Base-by-base conservation (phyloP, 2,329 filamentous ascomycete species). In the Neospermospora avenae region DNA sequence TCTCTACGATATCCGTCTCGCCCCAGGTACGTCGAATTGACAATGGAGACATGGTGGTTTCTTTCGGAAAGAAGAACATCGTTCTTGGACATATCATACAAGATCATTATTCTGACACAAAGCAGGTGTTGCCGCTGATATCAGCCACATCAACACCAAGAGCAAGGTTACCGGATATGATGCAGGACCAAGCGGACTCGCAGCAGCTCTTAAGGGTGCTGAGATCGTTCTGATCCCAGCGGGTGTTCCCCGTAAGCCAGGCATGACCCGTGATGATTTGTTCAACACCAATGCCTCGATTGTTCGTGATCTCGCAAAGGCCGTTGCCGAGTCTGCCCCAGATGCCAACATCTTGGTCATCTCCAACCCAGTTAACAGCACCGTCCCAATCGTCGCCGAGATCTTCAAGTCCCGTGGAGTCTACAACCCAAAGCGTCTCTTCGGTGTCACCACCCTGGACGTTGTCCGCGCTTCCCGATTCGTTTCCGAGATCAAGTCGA, bases 201-300 rank as follows among this genome's bases (percentile, higher is more conserved):
- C 84, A 72, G 84, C 83, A 67, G 88, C 88, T 74, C 86, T 99
- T 77, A 89, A 90, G 81, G 93, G 85, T 75, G 82, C 92, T 74
- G 92, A 98, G 80, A 87, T 99, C 72, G 91, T 99, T 74, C 86
- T 99, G 75, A 98, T 99, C 78, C 95, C 95, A 74, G 95, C 95
- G 74, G 95, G 95, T 84, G 93, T 99, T 69, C 95, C 95, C 75
- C 92, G 95, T 82, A 73, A 74, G 87, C 95, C 95, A 77, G 95
- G 95, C 81, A 99, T 99, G 95, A 96, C 90, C 81, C 93, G 95
- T 84, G 95, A 99, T 80, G 93, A 99, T 77, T 89, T 99, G 68
- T 99, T 99, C 92, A 98, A 98, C 88, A 99, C 93, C 85, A 99
- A 99, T 80, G 95, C 95, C 78, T 96, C 91, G 77, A 99, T 99